These are phyloP conservation scores for Colletotrichum musae DNA, from an alignment of 2,329 filamentous ascomycete species.

Conservation along the genomic window DNA sequence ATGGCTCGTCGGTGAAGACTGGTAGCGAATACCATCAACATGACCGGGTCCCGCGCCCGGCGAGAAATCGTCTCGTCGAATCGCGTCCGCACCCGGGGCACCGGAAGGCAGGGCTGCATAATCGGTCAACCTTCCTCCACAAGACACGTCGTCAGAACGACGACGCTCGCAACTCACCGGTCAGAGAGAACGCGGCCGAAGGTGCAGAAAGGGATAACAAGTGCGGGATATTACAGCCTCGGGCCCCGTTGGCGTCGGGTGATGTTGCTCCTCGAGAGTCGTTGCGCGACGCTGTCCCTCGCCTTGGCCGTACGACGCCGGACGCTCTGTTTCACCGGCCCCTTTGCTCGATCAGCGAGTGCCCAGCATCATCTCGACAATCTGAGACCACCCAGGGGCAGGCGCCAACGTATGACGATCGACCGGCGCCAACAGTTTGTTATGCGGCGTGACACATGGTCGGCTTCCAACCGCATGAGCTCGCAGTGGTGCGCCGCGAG, in stretches of 20 bases:
- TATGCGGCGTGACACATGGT: neutral
- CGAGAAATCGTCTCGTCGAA: neutral
- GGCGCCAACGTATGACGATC: neutral
- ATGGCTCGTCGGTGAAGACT: neutral
- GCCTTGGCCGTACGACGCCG: too few species aligned
- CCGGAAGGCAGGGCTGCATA: neutral
- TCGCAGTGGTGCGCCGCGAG: neutral
- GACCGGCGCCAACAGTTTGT: neutral
- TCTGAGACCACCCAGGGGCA: neutral
- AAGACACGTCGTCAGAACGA: neutral
- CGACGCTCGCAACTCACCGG: conserved; percentile 10
- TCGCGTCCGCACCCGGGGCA: neutral
- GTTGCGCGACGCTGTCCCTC: neutral
- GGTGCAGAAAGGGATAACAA: neutral
- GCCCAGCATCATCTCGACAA: neutral
- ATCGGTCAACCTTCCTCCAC: conserved; percentile 3
- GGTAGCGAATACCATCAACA: neutral
- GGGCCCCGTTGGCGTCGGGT: too few species aligned
- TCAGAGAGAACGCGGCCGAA: neutral
- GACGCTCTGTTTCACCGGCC: neutral
- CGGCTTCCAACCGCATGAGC: neutral
- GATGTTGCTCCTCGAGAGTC: too few species aligned
- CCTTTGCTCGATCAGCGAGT: neutral
- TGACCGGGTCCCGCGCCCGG: neutral
- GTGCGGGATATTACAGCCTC: neutral